phyloP scores from a whole-genome alignment of 2,329 filamentous ascomycete genomes.

The Fusarium nurragi region DNA sequence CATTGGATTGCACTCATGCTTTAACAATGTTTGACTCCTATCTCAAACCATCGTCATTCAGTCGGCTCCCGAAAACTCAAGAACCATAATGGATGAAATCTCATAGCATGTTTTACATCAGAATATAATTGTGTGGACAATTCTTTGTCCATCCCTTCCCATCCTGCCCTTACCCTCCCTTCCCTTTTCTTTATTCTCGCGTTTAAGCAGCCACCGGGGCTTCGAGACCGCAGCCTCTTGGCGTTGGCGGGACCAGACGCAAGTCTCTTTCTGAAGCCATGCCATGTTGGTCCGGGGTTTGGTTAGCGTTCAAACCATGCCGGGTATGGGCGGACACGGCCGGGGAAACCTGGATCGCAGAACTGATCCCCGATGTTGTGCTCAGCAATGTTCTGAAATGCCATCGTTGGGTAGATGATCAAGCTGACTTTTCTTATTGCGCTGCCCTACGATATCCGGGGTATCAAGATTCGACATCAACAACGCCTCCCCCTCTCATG shows the following conservation, averaged over 20 bases:
- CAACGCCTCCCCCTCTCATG: constrained; percentile 25
- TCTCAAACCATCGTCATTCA: not conserved
- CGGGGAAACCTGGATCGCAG: constrained; percentile 22
- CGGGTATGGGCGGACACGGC: constrained; percentile 18
- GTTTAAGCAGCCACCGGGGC: constrained; percentile 25
- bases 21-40: not conserved
- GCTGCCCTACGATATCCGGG: constrained; percentile 21
- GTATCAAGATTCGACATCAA: constrained; percentile 1
- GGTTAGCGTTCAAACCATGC: constrained; percentile 34
- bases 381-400: not conserved
- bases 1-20: not conserved
- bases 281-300: constrained; percentile 26
- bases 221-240: constrained; percentile 26
- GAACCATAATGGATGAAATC: no score
- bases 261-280: constrained; percentile 31
- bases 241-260: constrained; percentile 27
- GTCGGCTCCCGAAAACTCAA: not conserved
- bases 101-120: not conserved
- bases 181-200: constrained; percentile 4
- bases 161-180: no score
- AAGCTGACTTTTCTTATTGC: not conserved
- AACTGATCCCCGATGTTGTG: constrained; percentile 9
- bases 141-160: not conserved
- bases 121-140: not conserved
- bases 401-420: not conserved